Evolutionary conservation across 2,329 filamentous ascomycete genomes (phyloP).

Genomic region (Graphilbum fragrans): DNA sequence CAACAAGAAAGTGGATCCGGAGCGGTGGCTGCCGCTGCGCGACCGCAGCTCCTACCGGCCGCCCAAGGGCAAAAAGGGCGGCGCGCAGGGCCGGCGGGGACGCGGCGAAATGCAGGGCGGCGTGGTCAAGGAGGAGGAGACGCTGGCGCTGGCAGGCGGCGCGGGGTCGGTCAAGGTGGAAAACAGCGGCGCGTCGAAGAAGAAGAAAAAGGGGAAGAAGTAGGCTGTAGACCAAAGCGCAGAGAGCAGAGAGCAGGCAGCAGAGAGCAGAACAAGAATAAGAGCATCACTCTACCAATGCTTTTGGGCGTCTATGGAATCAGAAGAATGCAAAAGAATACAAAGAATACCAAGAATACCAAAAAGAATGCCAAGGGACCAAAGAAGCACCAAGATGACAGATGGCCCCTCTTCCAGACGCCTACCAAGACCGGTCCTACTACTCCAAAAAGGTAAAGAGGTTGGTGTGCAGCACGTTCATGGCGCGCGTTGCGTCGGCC

Average conservation of each 20-base stretch:
- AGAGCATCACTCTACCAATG: no score
- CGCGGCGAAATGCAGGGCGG: conserved; percentile 69
- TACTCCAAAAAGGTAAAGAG: conserved; percentile 90
- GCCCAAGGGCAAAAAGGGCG: conserved; percentile 78
- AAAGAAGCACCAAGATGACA: no score
- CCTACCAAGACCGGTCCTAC: no score
- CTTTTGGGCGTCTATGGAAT: background rate
- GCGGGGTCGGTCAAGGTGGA: conserved; percentile 53
- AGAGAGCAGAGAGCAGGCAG: background rate
- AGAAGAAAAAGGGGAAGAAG: conserved; percentile 32
- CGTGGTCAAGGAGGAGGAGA: conserved; percentile 61
- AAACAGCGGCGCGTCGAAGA: conserved; percentile 17
- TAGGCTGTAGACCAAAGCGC: background rate
- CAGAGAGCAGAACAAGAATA: background rate
- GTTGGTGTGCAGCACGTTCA: conserved; percentile 94
- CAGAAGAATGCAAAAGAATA: background rate
- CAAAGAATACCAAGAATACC: background rate
- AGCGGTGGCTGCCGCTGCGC: conserved; percentile 83
- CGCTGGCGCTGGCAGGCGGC: conserved; percentile 49
- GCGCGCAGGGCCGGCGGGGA: conserved; percentile 28
- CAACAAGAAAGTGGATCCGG: conserved; percentile 71
- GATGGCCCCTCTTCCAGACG: background rate
- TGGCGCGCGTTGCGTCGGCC: conserved; percentile 77
- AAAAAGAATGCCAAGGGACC: background rate
- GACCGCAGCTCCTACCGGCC: conserved; percentile 83